A percentile compares a stretch with the other conserved stretches of the same genome.
Conservation (phyloP, 2,329 filamentous ascomycete species). For the Blastomyces percursus region DNA sequence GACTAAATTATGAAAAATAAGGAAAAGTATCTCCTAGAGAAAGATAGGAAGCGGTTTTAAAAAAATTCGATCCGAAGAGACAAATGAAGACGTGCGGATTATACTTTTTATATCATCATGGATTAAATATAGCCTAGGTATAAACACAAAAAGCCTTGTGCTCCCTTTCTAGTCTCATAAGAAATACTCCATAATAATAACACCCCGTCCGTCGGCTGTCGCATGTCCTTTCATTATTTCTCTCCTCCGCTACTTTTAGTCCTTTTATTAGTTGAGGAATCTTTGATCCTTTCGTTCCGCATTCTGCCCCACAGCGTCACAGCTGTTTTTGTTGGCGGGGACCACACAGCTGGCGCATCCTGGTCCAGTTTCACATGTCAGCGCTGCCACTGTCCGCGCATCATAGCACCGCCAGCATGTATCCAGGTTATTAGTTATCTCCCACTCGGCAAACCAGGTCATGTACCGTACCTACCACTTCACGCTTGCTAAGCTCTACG, state of each 20-base stretch:
- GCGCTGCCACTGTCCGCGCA: background rate
- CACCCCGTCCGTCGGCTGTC: background rate
- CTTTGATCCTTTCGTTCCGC: background rate
- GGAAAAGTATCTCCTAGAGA: background rate
- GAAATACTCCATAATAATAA: background rate
- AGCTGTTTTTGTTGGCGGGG: background rate
- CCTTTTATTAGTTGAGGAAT: background rate
- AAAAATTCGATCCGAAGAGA: background rate
- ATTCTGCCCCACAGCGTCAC: background rate
- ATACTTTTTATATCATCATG: too few relatives aligned
- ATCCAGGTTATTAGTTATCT: too few relatives aligned
- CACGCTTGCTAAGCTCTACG: background rate
- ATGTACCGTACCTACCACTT: background rate
- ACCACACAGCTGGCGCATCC: background rate
- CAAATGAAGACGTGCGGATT: background rate
- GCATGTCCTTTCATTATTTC: background rate
- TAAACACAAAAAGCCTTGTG: background rate
- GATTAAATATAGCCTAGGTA: background rate
- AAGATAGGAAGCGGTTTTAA: background rate
- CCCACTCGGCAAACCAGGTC: background rate
- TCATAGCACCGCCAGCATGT: background rate
- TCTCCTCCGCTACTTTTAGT: too few relatives aligned
- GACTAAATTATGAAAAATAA: background rate
- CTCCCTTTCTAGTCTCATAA: background rate
- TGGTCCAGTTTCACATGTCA: slow-evolving; percentile 1